These are phyloP conservation scores for Diospyros lotus DNA, from an alignment of 148 eudicot species.

Conservation along the genomic window DNA sequence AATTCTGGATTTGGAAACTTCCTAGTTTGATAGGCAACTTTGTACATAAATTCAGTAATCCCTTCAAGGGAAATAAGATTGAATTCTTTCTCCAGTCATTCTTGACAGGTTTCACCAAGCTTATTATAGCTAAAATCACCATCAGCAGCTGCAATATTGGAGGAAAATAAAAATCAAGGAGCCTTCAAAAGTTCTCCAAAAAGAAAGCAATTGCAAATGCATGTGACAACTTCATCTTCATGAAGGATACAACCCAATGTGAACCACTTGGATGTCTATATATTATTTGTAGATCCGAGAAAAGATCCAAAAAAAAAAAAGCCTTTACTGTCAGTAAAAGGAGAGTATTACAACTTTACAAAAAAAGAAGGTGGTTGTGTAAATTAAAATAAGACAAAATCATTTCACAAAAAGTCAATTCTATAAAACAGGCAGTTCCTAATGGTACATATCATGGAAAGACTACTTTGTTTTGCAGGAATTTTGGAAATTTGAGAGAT, in stretches of 20 bases:
- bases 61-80: too few relatives aligned
- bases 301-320: neutral
- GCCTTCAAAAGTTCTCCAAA: neutral
- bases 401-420: neutral
- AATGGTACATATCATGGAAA: neutral
- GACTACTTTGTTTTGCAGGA: too few relatives aligned
- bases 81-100: too few relatives aligned
- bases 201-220: constrained; percentile 4
- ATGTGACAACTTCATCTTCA: neutral
- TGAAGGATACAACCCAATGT: neutral
- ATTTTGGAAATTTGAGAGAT: too few relatives aligned
- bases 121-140: too few relatives aligned
- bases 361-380: neutral
- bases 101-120: too few relatives aligned
- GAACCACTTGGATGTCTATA: neutral
- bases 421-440: too few relatives aligned
- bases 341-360: neutral
- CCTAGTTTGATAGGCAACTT: too few relatives aligned
- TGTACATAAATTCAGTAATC: too few relatives aligned
- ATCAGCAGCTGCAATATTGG: neutral
- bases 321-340: neutral
- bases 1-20: too few relatives aligned
- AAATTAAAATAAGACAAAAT: neutral
- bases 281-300: neutral
- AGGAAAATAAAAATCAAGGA: neutral